Evolutionary conservation across 2,329 filamentous ascomycete species (phyloP).

Genomic region (Chalaropsis ovoidea): DNA sequence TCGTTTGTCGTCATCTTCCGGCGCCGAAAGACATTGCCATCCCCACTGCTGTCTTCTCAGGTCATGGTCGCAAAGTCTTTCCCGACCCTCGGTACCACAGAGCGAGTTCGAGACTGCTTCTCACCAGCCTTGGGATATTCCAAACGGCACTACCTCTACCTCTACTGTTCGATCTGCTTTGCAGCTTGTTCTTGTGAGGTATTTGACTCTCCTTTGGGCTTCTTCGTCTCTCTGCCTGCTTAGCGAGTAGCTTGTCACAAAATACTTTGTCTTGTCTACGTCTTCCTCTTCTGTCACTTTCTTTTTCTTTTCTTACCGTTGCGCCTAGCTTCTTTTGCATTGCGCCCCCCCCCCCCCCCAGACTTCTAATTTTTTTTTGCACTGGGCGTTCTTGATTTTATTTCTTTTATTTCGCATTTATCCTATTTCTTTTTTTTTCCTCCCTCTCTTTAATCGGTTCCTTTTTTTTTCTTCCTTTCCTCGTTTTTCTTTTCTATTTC

Average conservation of each 20-base stretch:
- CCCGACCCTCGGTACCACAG: neutral
- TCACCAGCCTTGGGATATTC: neutral
- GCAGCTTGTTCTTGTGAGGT: no score
- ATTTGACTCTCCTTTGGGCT: no score
- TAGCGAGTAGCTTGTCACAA: neutral
- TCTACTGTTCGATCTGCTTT: neutral
- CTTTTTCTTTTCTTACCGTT: conserved; percentile 1
- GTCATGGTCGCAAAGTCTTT: neutral
- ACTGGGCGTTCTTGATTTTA: neutral
- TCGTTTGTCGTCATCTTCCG: neutral
- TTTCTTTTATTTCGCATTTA: neutral
- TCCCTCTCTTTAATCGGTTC: neutral
- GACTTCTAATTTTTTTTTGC: conserved; percentile 8
- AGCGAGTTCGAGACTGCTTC: neutral
- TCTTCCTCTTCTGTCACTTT: neutral
- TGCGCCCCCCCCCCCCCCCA: neutral
- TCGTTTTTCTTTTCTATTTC: conserved; percentile 1
- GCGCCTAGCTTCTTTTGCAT: neutral
- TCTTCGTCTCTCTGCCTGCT: neutral
- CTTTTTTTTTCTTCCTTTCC: conserved; percentile 8
- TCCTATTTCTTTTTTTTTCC: neutral
- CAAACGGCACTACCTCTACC: no score
- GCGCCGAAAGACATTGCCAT: neutral
- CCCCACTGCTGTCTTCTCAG: neutral
- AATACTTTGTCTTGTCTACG: neutral